Evolutionary conservation across 108 stramenopile genomes (phyloP), one percentile per base, ranked within the genome.

Genomic region (Cylindrotheca closterium): DNA sequence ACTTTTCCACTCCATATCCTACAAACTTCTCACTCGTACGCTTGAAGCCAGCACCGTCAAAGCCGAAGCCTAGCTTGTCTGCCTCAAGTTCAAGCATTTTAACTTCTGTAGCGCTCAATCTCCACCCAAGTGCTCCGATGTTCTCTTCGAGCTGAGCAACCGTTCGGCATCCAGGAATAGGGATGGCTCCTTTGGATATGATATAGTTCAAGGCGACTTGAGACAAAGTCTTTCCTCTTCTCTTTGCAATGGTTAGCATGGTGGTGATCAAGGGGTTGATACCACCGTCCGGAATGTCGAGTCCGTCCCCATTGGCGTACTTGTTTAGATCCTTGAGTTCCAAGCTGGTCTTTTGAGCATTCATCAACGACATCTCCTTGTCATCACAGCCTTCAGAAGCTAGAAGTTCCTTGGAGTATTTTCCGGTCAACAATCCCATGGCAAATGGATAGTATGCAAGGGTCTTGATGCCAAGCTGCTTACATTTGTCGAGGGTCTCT

Each of bases 11-110:
- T 2, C 86, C 86, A 54, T 87, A 87, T 3, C 86, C 86, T 19
- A 87, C 86, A 70, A 87, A 87, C 56, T 87, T 87, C 52, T 80
- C 86, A 34, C 63, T 70, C 2, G 78, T 81, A 30, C 79, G 63
- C 55, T 87, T 87, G 69, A 87, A 87, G 15, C 86, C 86, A 31
- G 86, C 86, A n/a, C 86, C 86, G 33, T 84, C 86, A 74, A 82
- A 84, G 10, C 66, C 57, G 26, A 84, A 74, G 1, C 74, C 77
- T 21, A 83, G 72, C 10, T 62, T 70, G 29, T 79, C 80, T 3
- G 78, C 69, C 29, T 68, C 51, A 12, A 50, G 21, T 32, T 89
- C 88, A 50, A 89, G 73, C 53, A 34, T 57, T 21, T 7, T 21
- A 29, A 89, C 57, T 63, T 89, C 83, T 24, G 70, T 58, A 18